Evolutionary conservation across 129 eudicot species (phyloP), one percentile per base, ranked within the genome.

Genomic region (Dittrichia graveolens): DNA sequence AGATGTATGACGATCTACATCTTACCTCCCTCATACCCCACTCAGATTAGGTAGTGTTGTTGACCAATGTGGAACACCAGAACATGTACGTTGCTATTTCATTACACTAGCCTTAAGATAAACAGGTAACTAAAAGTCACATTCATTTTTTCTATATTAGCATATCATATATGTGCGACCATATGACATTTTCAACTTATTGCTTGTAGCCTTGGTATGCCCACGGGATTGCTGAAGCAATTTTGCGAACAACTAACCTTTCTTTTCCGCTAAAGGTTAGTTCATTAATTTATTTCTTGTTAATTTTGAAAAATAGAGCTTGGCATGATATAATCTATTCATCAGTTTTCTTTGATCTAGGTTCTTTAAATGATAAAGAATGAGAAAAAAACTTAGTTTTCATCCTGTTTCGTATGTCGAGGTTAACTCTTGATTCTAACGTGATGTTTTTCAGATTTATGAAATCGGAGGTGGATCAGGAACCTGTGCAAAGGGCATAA

Each of bases 381-480:
- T 6, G 3, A 60, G 34, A 66, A 42, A 44, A 14, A 43, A 13
- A 3, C 3, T 41, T 50, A 46, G 44, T 55, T 69, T 50, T 44
- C 34, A 53, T 62, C 68, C 24, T 61, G 43, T 62, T 81, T 4
- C 61, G 63, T 74, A 55, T 67, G 59, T 77, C 39, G 15, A 49
- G 72, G 65, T 65, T 62, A 55, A 55, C 49, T 50, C 16, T 48
- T 61, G 73, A 71, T 74, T 78, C 65, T 65, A 41, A 68, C 44
- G 63, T 69, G 52, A 45, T 75, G 44, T 58, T 0, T 46, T 79
- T 61, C 89, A 94, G 99, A 94, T 94, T 49, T 94, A 90, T 81
- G 99, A 94, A 81, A 90, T 94, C 48, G 99, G 99, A 74, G 99
- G 99, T 72, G 99, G 99, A 81, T 94, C 99, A 81, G 99, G 99